Evolutionary conservation across 2,329 filamentous ascomycete genomes (phyloP).

Genomic region (Tolypocladium sp.): DNA sequence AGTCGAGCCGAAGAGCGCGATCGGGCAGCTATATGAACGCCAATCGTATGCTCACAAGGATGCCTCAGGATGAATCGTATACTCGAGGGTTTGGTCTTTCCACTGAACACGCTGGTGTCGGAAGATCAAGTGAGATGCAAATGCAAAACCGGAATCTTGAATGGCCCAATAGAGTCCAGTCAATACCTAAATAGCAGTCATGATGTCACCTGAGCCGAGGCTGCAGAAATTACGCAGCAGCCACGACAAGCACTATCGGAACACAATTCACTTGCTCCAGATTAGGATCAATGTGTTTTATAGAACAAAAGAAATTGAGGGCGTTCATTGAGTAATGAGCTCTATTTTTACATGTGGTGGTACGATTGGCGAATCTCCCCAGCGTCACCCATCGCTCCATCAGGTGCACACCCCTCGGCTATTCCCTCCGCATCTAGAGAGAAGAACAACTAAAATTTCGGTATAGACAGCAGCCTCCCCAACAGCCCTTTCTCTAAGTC

Average conservation of each 20-base stretch:
- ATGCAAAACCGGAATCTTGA: not conserved
- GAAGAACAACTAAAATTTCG: conserved; percentile 32
- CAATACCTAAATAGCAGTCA: not conserved
- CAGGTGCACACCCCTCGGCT: conserved; percentile 35
- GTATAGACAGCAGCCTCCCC: conserved; percentile 39
- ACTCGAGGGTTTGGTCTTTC: not conserved
- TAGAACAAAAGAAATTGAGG: conserved; percentile 52
- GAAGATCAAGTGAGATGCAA: not conserved
- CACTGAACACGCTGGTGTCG: not conserved
- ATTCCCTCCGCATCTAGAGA: conserved; percentile 35
- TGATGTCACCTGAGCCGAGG: not conserved
- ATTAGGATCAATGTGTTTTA: conserved; percentile 3
- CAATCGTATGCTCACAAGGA: too few species aligned
- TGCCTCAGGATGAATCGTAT: not conserved
- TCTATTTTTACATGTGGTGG: conserved; percentile 55
- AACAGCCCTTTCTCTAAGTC: conserved; percentile 20
- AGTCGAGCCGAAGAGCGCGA: too few species aligned
- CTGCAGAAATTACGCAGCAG: not conserved
- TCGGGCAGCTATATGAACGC: too few species aligned
- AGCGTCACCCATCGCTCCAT: conserved; percentile 35
- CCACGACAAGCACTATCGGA: not conserved
- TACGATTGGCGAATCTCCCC: conserved; percentile 37
- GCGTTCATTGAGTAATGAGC: conserved; percentile 50
- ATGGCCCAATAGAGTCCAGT: not conserved
- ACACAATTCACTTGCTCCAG: not conserved